Evolutionary conservation across 2,329 filamentous ascomycete genomes (phyloP), one percentile per base, ranked within the genome.

Genomic region (Cadophora gregata): DNA sequence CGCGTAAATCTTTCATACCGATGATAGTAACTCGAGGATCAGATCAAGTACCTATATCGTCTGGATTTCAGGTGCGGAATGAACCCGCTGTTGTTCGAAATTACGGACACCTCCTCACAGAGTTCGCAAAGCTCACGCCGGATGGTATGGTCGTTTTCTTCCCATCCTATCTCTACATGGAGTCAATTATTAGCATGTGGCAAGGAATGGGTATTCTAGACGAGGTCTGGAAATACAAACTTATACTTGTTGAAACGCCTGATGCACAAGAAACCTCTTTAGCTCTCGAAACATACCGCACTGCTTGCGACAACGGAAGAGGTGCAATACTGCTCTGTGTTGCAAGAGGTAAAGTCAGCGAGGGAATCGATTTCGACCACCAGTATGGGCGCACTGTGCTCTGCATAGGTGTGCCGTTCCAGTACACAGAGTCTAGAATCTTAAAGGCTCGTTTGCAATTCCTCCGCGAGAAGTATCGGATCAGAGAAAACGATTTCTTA

Each of bases 61-160:
- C 94, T 0, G 91, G 93, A 69, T 99, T 99, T 78, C 92, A 97
- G 75, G 94, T 97, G 72, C 90, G 96, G 70, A 97, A 97, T 76
- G 96, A 99, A 75, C 93, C 94, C 0, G 93, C 92, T 69, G 95
- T 98, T n/a, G 93, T 99, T 31, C 89, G 96, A 58, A 99, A 99
- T 78, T 99, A 97, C 74, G 96, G 96, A 53, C 96, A 90, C 70
- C 84, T 99, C 1, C 83, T 99, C 36, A 96, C 94, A 8, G 96
- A 99, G 77, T 98, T 99, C 77, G 92, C 93, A 63, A 96, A 95
- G 78, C 90, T 98, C 71, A 99, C 96, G 0, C 96, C 96, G 0
- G 96, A 99, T 75, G 96, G 96, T 36, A 90, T 99, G 79, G 96
- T 99, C n/a, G 96, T 99, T 47, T 99, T 99, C 83, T 99, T 99